Conservation (phyloP, 2,329 filamentous ascomycete species). For the Alternaria alternata region DNA sequence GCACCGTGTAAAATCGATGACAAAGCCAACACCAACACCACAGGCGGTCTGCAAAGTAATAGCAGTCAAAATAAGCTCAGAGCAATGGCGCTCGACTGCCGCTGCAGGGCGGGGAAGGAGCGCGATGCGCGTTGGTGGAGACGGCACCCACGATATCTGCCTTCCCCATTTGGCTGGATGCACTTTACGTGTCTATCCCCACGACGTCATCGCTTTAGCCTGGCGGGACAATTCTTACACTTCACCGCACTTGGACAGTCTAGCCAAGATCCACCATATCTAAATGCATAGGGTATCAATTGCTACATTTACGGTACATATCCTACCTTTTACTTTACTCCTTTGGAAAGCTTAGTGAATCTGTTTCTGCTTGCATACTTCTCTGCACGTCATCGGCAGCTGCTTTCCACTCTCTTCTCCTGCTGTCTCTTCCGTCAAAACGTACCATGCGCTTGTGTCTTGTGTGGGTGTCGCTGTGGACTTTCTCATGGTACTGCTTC, state of each 20-base stretch:
- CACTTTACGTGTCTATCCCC: background rate
- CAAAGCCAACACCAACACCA: background rate
- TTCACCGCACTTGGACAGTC: background rate
- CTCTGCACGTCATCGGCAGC: background rate
- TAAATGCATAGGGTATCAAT: background rate
- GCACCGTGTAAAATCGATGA: background rate
- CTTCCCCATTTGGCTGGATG: slow-evolving; percentile 31
- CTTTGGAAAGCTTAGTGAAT: background rate
- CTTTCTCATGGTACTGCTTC: background rate
- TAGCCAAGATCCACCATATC: background rate
- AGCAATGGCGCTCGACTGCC: slow-evolving; percentile 24
- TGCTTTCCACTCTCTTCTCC: background rate
- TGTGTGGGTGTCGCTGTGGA: background rate
- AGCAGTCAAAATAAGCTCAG: slow-evolving; percentile 35
- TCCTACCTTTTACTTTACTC: background rate
- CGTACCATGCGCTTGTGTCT: slow-evolving; percentile 7
- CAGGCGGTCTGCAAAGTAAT: background rate
- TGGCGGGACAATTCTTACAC: background rate
- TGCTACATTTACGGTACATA: background rate
- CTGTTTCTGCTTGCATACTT: slow-evolving; percentile 5
- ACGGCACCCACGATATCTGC: slow-evolving; percentile 26
- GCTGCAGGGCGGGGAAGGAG: slow-evolving; percentile 28
- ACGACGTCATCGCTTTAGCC: slow-evolving; percentile 5
- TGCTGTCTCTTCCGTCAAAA: slow-evolving; percentile 5
- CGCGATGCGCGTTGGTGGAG: slow-evolving; percentile 31